Conservation (phyloP, 495 filamentous ascomycete genomes). For the Daldinia childiae region DNA sequence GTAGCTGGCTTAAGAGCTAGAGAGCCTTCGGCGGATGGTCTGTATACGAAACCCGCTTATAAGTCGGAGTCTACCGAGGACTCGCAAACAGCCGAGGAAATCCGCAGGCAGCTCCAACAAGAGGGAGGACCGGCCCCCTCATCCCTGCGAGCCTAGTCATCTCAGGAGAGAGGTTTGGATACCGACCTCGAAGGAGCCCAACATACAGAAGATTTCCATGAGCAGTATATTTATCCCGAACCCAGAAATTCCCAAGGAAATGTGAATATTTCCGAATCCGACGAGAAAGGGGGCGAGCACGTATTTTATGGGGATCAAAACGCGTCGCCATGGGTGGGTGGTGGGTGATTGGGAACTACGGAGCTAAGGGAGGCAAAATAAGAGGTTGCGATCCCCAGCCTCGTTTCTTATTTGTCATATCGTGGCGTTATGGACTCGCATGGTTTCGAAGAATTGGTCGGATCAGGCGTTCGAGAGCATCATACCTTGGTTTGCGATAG, state of each 20-base stretch:
- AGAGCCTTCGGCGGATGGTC: constrained; percentile 36
- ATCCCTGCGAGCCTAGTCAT: constrained; percentile 41
- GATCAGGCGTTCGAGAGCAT: constrained; percentile 39
- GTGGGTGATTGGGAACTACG: neutral
- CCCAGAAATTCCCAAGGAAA: neutral
- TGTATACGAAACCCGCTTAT: constrained; percentile 38
- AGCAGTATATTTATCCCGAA: constrained; percentile 6
- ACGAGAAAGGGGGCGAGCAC: neutral
- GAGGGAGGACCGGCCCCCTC: constrained; percentile 45
- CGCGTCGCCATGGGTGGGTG: neutral
- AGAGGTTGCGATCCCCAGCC: constrained; percentile 18
- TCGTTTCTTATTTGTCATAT: constrained; percentile 33
- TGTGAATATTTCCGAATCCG: neutral
- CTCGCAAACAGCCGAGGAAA: constrained; percentile 51
- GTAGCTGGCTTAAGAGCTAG: constrained; percentile 43
- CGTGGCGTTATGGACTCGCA: constrained; percentile 44
- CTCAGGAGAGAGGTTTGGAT: constrained; percentile 8
- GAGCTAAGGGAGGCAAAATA: constrained; percentile 5
- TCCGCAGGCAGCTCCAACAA: constrained; percentile 51
- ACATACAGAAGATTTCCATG: neutral
- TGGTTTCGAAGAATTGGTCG: constrained; percentile 33
- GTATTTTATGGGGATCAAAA: neutral
- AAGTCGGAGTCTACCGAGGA: constrained; percentile 48
- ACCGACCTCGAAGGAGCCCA: neutral
- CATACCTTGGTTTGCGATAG: constrained; percentile 30